phyloP scores from a whole-genome alignment of 2,329 filamentous ascomycete genomes.

The Neurospora sp. region DNA sequence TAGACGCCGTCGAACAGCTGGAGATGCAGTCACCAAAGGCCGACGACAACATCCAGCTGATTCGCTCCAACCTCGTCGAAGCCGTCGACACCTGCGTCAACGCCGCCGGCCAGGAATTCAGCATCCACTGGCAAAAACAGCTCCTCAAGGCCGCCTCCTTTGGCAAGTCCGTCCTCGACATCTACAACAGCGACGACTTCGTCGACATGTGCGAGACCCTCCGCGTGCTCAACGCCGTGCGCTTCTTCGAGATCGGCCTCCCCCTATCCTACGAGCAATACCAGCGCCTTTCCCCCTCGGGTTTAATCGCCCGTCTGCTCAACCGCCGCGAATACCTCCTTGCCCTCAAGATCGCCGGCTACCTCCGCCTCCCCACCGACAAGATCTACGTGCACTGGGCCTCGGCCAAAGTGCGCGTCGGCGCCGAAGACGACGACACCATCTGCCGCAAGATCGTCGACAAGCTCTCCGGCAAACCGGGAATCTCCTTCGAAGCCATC shows the following conservation, averaged over 20 bases:
- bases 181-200: slow-evolving; percentile 97
- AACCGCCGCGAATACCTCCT: slow-evolving; percentile 87
- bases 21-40: slow-evolving; percentile 93
- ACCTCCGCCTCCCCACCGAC: slow-evolving; percentile 76
- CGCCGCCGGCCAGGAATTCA: slow-evolving; percentile 87
- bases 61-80: slow-evolving; percentile 76
- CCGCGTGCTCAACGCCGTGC: slow-evolving; percentile 82
- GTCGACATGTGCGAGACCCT: slow-evolving; percentile 96
- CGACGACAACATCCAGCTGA: slow-evolving; percentile 94
- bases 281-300: slow-evolving; percentile 78
- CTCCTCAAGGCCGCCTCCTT: slow-evolving; percentile 94
- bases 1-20: slow-evolving; percentile 85
- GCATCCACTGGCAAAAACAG: slow-evolving; percentile 85
- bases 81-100: slow-evolving; percentile 91
- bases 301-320: slow-evolving; percentile 74
- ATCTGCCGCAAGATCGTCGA: slow-evolving; percentile 82
- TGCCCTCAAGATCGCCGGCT: slow-evolving; percentile 79
- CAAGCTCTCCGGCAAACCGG: slow-evolving; percentile 75
- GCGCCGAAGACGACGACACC: slow-evolving; percentile 75
- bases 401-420: slow-evolving; percentile 80
- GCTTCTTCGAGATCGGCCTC: slow-evolving; percentile 84
- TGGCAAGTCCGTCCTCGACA: slow-evolving; percentile 91
- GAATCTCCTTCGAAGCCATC: slow-evolving; percentile 93
- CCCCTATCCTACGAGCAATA: slow-evolving; percentile 93
- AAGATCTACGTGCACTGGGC: slow-evolving; percentile 96